Evolutionary conservation across 345 rosid species (phyloP).

Genomic region (Mallotus nudiflorus): DNA sequence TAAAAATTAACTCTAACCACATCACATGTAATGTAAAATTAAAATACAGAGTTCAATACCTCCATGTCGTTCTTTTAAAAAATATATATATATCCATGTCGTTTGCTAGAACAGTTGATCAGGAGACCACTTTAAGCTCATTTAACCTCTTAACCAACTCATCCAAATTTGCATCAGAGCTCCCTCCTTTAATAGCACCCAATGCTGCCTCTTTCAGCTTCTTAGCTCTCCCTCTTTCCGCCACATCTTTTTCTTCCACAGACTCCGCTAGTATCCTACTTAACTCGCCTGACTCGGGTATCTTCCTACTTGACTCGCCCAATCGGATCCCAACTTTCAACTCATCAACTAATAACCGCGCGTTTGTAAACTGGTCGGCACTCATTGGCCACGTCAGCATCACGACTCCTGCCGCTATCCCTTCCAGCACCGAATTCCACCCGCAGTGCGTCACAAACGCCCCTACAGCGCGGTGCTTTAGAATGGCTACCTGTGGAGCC

Average conservation of each 20-base stretch:
- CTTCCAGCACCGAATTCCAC: conserved; percentile 67
- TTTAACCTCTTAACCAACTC: conserved; percentile 27
- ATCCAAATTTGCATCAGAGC: conserved; percentile 49
- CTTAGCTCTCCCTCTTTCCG: conserved; percentile 28
- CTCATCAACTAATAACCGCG: conserved; percentile 54
- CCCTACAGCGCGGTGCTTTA: conserved; percentile 49
- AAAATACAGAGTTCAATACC: too few species aligned
- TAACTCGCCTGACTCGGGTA: conserved; percentile 42
- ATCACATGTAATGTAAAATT: too few species aligned
- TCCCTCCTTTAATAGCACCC: conserved; percentile 45
- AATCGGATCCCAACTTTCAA: conserved; percentile 50
- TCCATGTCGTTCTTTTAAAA: too few species aligned
- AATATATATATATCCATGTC: too few species aligned
- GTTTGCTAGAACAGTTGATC: too few species aligned
- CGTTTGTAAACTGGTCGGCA: conserved; percentile 54
- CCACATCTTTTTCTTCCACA: conserved; percentile 11
- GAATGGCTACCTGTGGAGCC: conserved; percentile 52
- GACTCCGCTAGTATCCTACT: conserved; percentile 34
- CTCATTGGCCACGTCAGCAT: conserved; percentile 70
- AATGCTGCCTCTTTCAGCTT: conserved; percentile 41
- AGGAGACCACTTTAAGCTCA: not conserved
- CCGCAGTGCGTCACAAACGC: conserved; percentile 66
- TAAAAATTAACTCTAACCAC: too few species aligned
- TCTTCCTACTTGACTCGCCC: conserved; percentile 24
- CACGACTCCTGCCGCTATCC: conserved; percentile 40